Percentiles rank a stretch among this genome's conserved stretches.
Conservation (phyloP, 352 stramenopile genomes). For the Phytopythium litorale region DNA sequence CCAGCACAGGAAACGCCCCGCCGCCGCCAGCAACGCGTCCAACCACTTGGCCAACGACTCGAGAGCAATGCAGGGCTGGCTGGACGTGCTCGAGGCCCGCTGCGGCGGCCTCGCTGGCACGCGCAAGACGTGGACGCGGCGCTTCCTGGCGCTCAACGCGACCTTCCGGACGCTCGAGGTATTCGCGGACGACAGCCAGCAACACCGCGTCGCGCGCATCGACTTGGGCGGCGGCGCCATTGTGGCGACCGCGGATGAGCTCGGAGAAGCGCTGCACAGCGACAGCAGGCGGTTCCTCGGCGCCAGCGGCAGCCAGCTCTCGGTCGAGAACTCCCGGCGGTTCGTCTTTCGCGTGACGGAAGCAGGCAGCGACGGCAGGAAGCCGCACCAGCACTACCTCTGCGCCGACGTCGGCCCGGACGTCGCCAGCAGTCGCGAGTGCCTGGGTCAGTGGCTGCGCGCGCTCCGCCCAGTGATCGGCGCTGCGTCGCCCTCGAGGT, state of each 20-base stretch:
- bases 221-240: conserved; percentile 32
- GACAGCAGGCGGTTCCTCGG: conserved; percentile 1
- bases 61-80: conserved; percentile 45
- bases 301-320: conserved; percentile 15
- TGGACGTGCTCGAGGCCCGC: conserved; percentile 49
- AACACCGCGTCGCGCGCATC: conserved; percentile 35
- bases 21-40: neutral
- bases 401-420: conserved; percentile 40
- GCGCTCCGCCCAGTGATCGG: conserved; percentile 21
- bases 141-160: conserved; percentile 44
- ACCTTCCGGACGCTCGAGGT: conserved; percentile 56
- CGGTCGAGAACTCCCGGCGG: conserved; percentile 50
- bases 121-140: conserved; percentile 39
- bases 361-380: conserved; percentile 2
- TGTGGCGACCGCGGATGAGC: conserved; percentile 49
- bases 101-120: neutral
- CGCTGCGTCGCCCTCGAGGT: conserved; percentile 1
- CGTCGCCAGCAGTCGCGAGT: conserved; percentile 33
- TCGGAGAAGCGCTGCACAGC: conserved; percentile 36
- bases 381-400: conserved; percentile 42
- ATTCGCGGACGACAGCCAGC: conserved; percentile 43
- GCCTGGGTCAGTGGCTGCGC: conserved; percentile 46
- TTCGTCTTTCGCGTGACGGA: conserved; percentile 67
- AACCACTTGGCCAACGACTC: neutral
- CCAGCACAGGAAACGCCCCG: neutral